Base-by-base conservation (phyloP, 768 basidiomycete genomes). In the Collybiopsis luxurians region DNA sequence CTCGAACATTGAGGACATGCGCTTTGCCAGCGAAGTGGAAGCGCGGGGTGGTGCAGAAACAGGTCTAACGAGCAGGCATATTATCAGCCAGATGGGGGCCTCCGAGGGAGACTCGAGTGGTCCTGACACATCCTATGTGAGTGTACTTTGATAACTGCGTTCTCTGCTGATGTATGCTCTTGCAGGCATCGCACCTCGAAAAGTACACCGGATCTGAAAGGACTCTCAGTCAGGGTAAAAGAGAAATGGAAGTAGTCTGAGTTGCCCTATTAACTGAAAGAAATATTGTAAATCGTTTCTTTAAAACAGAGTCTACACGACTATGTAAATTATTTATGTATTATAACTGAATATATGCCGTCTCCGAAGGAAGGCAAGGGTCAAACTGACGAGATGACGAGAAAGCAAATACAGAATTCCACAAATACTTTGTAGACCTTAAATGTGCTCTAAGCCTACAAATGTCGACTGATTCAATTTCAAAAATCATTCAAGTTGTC, bases 1-100 rank as follows among this genome's bases (percentile, higher is more conserved):
- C 7, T 61, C 57, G 3, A 61, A 61, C 47, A 40, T 61, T 17
- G 60, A 58, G 34, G 60, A 58, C 23, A 27, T 61, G 38, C 48
- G 26, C 23, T 61, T 61, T 55, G 56, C 56, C 4, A 55, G 21
- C 26, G 31, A 36, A 13, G 5, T 49, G 19, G 30, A 30, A 10
- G 46, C 9, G 36, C 57, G 21, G 19, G 45, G 31, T 15, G 53
- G 42, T 36, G 26, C 27, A 2, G 57, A 59, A 40, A 23, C 52
- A n/a, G 42, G 38, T 30, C 19, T 27, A 5, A 15, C 4, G 15
- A 30, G 27, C 27, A 47, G 45, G 21, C 21, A 45, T 26, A 30
- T 47, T 17, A 27, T 17, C 45, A 3, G 26, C 30, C 45, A 15
- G 45, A 47, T 28, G 1, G 21, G 26, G n/a, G n/a, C n/a, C 26